These are phyloP conservation scores for Chimonanthus praecox DNA, from an alignment of 164 flowering plant genomes.

Conservation along the genomic window DNA sequence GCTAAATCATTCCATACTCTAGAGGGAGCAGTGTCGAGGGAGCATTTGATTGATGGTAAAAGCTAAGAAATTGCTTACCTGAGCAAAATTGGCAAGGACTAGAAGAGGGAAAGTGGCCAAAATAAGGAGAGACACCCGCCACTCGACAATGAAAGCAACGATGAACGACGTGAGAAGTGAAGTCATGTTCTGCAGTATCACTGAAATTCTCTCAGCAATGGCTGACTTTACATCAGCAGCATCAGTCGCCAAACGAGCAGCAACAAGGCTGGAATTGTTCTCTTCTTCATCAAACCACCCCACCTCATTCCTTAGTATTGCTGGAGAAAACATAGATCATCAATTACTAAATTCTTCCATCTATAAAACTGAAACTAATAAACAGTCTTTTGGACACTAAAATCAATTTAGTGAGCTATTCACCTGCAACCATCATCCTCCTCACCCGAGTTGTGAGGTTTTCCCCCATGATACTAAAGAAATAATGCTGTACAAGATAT, in stretches of 20 bases:
- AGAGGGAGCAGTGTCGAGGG: too few relatives aligned
- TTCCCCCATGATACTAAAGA: conserved; percentile 96
- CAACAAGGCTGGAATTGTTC: conserved; percentile 89
- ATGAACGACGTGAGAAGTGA: conserved; percentile 93
- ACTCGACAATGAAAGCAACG: conserved; percentile 91
- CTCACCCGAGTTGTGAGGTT: conserved; percentile 94
- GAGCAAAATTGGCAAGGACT: conserved; percentile 92
- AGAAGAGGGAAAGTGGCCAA: conserved; percentile 89
- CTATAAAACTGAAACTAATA: neutral
- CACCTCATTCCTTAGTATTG: conserved; percentile 89
- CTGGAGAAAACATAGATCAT: conserved; percentile 33
- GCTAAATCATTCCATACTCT: too few relatives aligned
- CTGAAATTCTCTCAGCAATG: conserved; percentile 93
- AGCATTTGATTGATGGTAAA: neutral
- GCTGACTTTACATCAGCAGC: conserved; percentile 97
- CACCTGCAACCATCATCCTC: conserved; percentile 99
- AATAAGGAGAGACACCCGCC: conserved; percentile 98
- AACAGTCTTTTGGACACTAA: neutral
- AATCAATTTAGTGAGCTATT: neutral
- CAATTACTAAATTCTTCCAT: neutral
- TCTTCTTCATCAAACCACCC: conserved; percentile 99
- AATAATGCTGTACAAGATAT: conserved; percentile 89
- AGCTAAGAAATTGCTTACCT: conserved; percentile 37
- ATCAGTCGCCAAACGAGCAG: conserved; percentile 86
- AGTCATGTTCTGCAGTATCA: conserved; percentile 95